Percentiles rank a stretch among this genome's conserved stretches.
phyloP scores from a whole-genome alignment of 2,329 filamentous ascomycete species.

The Fusarium brevicatenulatum region DNA sequence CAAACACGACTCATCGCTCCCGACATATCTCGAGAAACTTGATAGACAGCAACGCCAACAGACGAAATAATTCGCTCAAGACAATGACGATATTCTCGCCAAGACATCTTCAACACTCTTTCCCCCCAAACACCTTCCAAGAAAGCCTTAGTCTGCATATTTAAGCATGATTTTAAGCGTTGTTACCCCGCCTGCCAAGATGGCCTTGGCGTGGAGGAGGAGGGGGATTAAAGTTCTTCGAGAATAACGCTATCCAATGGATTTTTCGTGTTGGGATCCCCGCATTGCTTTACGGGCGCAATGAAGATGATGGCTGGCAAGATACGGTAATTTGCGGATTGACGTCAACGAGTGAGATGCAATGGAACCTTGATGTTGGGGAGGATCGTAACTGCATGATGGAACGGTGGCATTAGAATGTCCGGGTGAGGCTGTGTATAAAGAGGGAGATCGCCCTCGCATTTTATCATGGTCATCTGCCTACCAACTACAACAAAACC shows the following conservation, averaged over 20 bases:
- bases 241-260: neutral
- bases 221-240: neutral
- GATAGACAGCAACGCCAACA: neutral
- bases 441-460: neutral
- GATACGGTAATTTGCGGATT: neutral
- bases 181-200: slow-evolving; percentile 21
- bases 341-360: neutral
- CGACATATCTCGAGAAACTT: neutral
- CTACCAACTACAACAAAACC: neutral
- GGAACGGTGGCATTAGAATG: neutral
- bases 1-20: neutral
- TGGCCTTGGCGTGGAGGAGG: neutral
- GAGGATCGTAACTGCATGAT: neutral
- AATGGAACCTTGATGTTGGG: neutral
- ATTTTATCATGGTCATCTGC: neutral
- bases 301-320: neutral
- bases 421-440: neutral
- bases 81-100: neutral
- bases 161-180: slow-evolving; percentile 18
- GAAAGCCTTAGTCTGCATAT: neutral
- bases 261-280: neutral
- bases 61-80: neutral
- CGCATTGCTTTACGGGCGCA: neutral
- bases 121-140: neutral
- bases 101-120: neutral